Percentiles rank a stretch among this genome's conserved stretches.
Conservation (phyloP, 257 asterid species). For the Nicotiana obtusifolia region DNA sequence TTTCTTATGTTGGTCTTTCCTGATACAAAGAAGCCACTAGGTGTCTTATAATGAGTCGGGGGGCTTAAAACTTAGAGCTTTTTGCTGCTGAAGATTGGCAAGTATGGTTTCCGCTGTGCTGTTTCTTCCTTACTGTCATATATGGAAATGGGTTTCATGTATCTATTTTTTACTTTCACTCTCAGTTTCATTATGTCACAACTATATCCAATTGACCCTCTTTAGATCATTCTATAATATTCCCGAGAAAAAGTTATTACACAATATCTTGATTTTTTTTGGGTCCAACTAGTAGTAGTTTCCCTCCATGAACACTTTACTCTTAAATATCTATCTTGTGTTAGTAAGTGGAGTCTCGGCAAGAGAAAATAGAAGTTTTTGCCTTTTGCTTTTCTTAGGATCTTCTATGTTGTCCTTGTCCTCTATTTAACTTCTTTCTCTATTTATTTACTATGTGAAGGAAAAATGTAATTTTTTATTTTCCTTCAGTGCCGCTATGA, state of each 20-base stretch:
- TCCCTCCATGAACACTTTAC: background rate
- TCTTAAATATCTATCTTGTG: background rate
- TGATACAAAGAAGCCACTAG: background rate
- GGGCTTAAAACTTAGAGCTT: background rate
- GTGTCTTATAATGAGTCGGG: background rate
- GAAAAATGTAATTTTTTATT: conserved; percentile 18
- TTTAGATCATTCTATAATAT: too few species aligned
- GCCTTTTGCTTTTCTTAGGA: background rate
- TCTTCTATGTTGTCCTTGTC: background rate
- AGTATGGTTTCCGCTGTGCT: background rate
- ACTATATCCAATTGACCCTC: background rate
- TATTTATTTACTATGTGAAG: conserved; percentile 8
- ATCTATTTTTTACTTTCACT: background rate
- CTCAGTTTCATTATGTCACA: background rate
- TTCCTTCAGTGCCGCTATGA: conserved; percentile 73
- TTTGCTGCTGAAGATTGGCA: background rate
- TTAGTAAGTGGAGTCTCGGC: background rate
- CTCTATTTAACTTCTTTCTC: conserved; percentile 6
- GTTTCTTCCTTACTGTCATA: background rate
- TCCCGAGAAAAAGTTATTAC: too few species aligned
- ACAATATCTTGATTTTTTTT: too few species aligned
- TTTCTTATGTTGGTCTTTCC: background rate
- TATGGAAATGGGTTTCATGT: background rate
- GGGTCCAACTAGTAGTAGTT: too few species aligned
- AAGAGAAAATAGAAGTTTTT: background rate